Conservation (phyloP, 2,329 filamentous ascomycete genomes). For the Epichloe elymi region DNA sequence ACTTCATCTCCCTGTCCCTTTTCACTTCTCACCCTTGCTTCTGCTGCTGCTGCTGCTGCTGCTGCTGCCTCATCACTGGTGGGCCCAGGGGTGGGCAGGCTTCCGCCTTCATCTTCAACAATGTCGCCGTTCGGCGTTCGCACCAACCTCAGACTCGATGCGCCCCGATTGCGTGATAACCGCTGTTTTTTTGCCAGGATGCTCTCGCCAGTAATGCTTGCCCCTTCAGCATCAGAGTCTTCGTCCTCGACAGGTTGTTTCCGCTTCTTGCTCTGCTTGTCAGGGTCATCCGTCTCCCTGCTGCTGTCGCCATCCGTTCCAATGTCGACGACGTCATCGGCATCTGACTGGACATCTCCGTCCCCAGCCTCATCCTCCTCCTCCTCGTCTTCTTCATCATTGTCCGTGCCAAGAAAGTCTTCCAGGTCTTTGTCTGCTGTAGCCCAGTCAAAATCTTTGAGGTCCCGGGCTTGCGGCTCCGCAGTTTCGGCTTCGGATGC, state of each 20-base stretch:
- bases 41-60: slow-evolving; percentile 15
- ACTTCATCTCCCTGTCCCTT: not conserved
- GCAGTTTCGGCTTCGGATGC: slow-evolving; percentile 19
- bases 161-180: slow-evolving; percentile 29
- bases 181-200: slow-evolving; percentile 38
- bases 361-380: slow-evolving; percentile 7
- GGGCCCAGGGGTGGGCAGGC: slow-evolving; percentile 27
- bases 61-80: slow-evolving; percentile 21
- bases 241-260: slow-evolving; percentile 18
- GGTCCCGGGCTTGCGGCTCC: slow-evolving; percentile 24
- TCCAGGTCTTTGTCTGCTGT: slow-evolving; percentile 58
- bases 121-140: slow-evolving; percentile 26
- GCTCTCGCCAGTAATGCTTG: slow-evolving; percentile 22
- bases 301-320: slow-evolving; percentile 16
- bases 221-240: slow-evolving; percentile 20
- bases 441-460: slow-evolving; percentile 31
- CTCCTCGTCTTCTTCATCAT: slow-evolving; percentile 30
- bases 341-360: not conserved
- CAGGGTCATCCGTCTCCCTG: slow-evolving; percentile 13
- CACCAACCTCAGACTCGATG: slow-evolving; percentile 33
- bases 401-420: slow-evolving; percentile 53
- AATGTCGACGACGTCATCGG: slow-evolving; percentile 5
- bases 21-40: slow-evolving; percentile 11
- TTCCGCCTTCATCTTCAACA: slow-evolving; percentile 20
- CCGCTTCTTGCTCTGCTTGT: slow-evolving; percentile 19